phyloP scores from a whole-genome alignment of 306 rosid genomes.

The Heteromeles arbutifolia region DNA sequence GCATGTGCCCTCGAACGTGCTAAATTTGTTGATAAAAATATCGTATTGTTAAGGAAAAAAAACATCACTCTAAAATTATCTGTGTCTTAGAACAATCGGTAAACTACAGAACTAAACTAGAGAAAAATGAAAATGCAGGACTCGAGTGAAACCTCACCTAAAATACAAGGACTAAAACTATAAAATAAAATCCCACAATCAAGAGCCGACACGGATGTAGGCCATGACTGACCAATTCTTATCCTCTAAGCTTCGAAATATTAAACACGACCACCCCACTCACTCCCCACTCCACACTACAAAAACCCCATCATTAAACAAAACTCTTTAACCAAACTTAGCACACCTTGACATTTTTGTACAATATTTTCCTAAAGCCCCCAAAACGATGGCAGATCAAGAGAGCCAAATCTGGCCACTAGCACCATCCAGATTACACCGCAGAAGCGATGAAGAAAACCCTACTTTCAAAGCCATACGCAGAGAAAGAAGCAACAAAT shows the following conservation, averaged over 20 bases:
- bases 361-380: not conserved
- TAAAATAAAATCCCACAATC: not conserved
- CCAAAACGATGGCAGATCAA: slow-evolving; percentile 20
- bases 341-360: not conserved
- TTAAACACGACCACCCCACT: not conserved
- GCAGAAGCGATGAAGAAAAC: slow-evolving; percentile 27
- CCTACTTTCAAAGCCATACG: slow-evolving; percentile 22
- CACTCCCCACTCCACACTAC: not conserved
- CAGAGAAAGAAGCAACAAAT: slow-evolving; percentile 42
- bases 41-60: too few species aligned
- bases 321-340: not conserved
- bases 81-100: too few species aligned
- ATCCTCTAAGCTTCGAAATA: not conserved
- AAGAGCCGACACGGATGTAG: not conserved
- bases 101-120: too few species aligned
- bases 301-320: not conserved
- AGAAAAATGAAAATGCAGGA: not conserved
- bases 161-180: not conserved
- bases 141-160: not conserved
- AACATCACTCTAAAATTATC: too few species aligned
- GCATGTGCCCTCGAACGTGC: too few species aligned
- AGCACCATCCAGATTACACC: slow-evolving; percentile 11
- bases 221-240: not conserved
- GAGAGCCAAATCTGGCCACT: slow-evolving; percentile 31
- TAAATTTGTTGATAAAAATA: too few species aligned